Evolutionary conservation across 1,139 yeast genomes (phyloP).

Genomic region (Zygosaccharomyces sapae): DNA sequence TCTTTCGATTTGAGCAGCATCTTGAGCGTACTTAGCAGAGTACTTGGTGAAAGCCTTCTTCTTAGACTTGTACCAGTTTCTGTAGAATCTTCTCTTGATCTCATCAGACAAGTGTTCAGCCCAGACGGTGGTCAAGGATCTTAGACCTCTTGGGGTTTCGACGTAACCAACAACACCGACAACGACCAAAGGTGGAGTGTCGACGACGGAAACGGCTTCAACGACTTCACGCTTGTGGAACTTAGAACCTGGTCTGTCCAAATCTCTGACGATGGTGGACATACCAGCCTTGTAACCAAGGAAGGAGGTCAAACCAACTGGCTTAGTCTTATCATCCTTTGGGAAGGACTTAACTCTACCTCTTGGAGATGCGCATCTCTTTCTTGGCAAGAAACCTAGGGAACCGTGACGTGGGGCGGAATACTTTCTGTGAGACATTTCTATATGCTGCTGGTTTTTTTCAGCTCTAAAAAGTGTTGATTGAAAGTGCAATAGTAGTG

Average conservation of each 20-base stretch:
- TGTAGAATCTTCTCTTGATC: conserved; percentile 99
- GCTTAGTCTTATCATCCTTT: conserved; percentile 96
- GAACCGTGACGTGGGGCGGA: conserved; percentile 99
- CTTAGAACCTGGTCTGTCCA: conserved; percentile 99
- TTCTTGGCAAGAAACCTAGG: conserved; percentile 98
- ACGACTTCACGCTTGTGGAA: conserved; percentile 99
- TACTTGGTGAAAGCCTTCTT: conserved; percentile 99
- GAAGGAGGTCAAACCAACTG: conserved; percentile 99
- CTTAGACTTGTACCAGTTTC: conserved; percentile 99
- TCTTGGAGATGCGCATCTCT: conserved; percentile 98
- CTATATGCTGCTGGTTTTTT: background rate
- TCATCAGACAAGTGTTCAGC: conserved; percentile 99
- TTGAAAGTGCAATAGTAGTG: no score
- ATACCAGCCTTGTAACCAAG: conserved; percentile 99
- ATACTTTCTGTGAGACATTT: conserved; percentile 99
- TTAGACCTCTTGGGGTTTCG: conserved; percentile 99
- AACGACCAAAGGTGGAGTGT: conserved; percentile 97
- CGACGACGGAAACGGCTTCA: conserved; percentile 98
- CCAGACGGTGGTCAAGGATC: conserved; percentile 99
- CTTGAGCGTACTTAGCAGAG: conserved; percentile 94
- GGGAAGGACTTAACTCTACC: conserved; percentile 99
- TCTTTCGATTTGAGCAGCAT: conserved; percentile 83
- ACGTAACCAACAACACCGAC: conserved; percentile 99
- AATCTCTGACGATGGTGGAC: conserved; percentile 99
- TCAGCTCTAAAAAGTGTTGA: no score